These are phyloP conservation scores for Pichia rugopelliculosa DNA, from an alignment of 805 yeast species.

Conservation along the genomic window DNA sequence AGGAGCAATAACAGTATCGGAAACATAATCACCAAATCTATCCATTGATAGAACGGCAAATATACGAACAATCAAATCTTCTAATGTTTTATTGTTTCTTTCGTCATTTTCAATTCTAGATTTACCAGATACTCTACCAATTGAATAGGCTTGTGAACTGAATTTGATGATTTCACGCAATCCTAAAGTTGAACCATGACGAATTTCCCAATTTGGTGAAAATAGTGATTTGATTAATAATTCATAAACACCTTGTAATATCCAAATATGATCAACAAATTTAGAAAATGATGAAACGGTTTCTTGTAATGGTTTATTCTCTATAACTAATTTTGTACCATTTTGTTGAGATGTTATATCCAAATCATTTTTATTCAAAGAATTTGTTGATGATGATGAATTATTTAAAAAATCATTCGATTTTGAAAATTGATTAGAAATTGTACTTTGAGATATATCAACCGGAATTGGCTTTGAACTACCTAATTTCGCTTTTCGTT, in stretches of 20 bases:
- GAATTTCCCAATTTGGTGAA: slow-evolving; percentile 83
- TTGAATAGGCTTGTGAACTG: slow-evolving; percentile 63
- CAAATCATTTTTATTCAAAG: slow-evolving; percentile 9
- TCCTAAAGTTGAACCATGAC: slow-evolving; percentile 95
- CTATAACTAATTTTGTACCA: slow-evolving; percentile 76
- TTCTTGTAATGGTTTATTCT: slow-evolving; percentile 61
- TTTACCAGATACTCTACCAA: slow-evolving; percentile 71
- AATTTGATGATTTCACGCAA: slow-evolving; percentile 74
- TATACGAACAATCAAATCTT: slow-evolving; percentile 80
- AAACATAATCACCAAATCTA: slow-evolving; percentile 92
- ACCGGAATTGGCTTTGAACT: slow-evolving; percentile 42
- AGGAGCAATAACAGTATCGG: slow-evolving; percentile 97
- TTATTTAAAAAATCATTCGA: slow-evolving; percentile 65
- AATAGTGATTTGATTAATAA: slow-evolving; percentile 70
- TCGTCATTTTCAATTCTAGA: slow-evolving; percentile 52
- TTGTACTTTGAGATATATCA: slow-evolving; percentile 65
- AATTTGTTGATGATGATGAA: slow-evolving; percentile 21
- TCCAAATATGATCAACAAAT: slow-evolving; percentile 79
- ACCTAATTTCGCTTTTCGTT: slow-evolving; percentile 69
- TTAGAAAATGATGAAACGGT: slow-evolving; percentile 35
- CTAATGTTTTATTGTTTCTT: slow-evolving; percentile 63
- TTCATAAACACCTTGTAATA: slow-evolving; percentile 88
- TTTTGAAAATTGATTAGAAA: slow-evolving; percentile 41
- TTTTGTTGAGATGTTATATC: slow-evolving; percentile 72
- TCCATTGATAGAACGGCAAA: slow-evolving; percentile 86